Evolutionary conservation across 2,329 filamentous ascomycete genomes (phyloP).

Genomic region (Stachybotrys echinatus): DNA sequence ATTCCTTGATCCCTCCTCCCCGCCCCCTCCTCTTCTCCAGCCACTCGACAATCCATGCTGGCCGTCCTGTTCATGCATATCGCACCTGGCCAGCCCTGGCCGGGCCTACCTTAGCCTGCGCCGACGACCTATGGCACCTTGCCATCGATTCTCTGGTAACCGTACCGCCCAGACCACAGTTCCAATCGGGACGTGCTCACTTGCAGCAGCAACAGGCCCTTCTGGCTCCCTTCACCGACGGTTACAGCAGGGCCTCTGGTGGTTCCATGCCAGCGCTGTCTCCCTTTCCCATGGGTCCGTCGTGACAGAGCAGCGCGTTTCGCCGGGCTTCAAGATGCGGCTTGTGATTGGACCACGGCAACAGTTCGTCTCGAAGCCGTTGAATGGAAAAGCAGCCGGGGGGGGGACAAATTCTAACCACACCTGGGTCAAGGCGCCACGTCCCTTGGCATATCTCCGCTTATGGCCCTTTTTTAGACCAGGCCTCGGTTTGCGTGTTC

Average conservation of each 20-base stretch:
- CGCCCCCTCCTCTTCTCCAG: background rate
- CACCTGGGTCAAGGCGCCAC: background rate
- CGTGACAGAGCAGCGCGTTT: too few species aligned
- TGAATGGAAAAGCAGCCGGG: background rate
- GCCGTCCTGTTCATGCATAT: background rate
- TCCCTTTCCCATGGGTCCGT: too few species aligned
- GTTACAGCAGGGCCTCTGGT: background rate
- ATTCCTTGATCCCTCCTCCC: background rate
- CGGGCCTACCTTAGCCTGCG: background rate
- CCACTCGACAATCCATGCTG: background rate
- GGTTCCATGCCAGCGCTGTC: background rate
- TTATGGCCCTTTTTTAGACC: too few species aligned
- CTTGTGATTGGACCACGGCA: background rate
- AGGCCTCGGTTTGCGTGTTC: too few species aligned
- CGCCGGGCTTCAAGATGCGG: background rate
- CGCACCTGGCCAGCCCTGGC: background rate
- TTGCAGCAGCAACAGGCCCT: too few species aligned
- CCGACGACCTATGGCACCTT: background rate
- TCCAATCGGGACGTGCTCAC: background rate
- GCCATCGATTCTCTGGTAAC: background rate
- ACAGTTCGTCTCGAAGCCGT: background rate
- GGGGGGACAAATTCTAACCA: background rate
- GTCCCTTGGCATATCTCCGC: background rate
- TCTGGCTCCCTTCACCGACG: background rate
- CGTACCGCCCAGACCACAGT: background rate